phyloP scores from a whole-genome alignment of 192 early-diverging fungal genomes.

The Endogone sp. region DNA sequence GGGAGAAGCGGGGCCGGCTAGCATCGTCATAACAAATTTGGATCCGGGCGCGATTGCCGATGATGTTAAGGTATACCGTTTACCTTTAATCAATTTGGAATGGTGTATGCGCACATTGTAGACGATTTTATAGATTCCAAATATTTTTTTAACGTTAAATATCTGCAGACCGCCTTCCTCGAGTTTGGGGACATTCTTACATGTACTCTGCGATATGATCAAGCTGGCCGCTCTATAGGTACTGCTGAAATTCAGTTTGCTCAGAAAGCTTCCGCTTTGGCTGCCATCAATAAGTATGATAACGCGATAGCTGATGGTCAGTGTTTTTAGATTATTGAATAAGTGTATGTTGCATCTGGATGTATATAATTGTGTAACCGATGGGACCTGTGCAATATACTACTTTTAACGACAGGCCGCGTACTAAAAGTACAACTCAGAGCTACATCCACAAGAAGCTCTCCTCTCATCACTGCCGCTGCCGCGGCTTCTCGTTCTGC shows the following conservation, averaged over 20 bases:
- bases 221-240: conserved; percentile 32
- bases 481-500: not conserved
- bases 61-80: conserved; percentile 49
- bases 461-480: not conserved
- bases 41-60: conserved; percentile 43
- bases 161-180: conserved; percentile 35
- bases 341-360: not conserved
- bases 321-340: not conserved
- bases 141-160: no score
- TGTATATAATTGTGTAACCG: not conserved
- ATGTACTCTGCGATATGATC: conserved; percentile 33
- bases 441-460: not conserved
- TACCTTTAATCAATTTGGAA: not conserved
- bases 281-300: conserved; percentile 40
- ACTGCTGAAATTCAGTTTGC: conserved; percentile 46
- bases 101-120: conserved; percentile 7
- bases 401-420: not conserved
- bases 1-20: conserved; percentile 45
- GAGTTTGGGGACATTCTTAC: conserved; percentile 29
- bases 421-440: not conserved
- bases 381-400: not conserved
- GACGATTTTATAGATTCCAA: no score
- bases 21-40: conserved; percentile 40
- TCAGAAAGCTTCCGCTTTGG: conserved; percentile 33
- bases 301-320: conserved; percentile 47